Conservation (phyloP, 192 early-diverging fungal species). For the Coemansia aciculifera region DNA sequence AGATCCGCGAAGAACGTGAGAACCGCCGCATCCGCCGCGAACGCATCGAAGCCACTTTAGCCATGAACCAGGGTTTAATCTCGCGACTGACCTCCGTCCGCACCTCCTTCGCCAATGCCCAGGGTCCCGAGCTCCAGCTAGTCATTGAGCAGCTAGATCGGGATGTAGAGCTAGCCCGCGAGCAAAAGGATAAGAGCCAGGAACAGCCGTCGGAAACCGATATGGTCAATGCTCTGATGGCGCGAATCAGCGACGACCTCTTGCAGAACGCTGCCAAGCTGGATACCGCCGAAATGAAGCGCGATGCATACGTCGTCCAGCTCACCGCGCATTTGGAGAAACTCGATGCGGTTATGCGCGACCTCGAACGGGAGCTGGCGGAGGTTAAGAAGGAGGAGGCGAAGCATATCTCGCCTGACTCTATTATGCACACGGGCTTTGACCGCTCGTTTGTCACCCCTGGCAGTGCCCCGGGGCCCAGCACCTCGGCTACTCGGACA, state of each 20-base stretch:
- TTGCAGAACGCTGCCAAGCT: slow-evolving; percentile 21
- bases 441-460: slow-evolving; percentile 64
- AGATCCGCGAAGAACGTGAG: slow-evolving; percentile 84
- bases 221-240: slow-evolving; percentile 56
- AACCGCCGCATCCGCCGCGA: slow-evolving; percentile 64
- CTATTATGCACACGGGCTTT: slow-evolving; percentile 64
- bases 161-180: slow-evolving; percentile 42
- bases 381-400: slow-evolving; percentile 62
- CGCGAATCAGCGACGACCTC: slow-evolving; percentile 49
- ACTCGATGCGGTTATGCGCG: slow-evolving; percentile 33
- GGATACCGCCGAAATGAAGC: slow-evolving; percentile 28
- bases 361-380: slow-evolving; percentile 56
- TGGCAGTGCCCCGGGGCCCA: background rate
- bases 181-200: slow-evolving; percentile 40
- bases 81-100: slow-evolving; percentile 32
- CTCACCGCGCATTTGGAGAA: slow-evolving; percentile 48
- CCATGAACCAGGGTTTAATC: slow-evolving; percentile 41
- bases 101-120: slow-evolving; percentile 5
- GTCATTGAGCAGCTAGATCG: slow-evolving; percentile 20
- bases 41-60: slow-evolving; percentile 25
- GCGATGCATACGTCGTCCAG: slow-evolving; percentile 43
- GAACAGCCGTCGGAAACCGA: slow-evolving; percentile 42
- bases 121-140: slow-evolving; percentile 13
- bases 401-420: slow-evolving; percentile 71
- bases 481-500: slow-evolving; percentile 38